These are phyloP conservation scores for Hypoxylon sp. DNA, from an alignment of 2,329 filamentous ascomycete species.

Conservation along the genomic window DNA sequence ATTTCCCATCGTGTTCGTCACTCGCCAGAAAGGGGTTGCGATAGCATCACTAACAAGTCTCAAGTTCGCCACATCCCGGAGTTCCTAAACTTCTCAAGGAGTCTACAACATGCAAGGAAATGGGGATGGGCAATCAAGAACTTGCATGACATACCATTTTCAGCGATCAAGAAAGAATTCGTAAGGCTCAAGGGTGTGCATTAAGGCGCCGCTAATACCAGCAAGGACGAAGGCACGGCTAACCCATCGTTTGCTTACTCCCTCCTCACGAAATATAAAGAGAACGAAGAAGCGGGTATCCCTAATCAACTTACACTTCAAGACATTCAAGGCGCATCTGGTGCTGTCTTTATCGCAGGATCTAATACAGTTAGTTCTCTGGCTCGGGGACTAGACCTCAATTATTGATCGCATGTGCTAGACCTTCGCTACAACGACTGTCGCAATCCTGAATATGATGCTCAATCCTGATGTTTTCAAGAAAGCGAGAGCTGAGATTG, in stretches of 20 bases:
- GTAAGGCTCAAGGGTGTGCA: too few relatives aligned
- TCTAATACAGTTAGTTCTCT: constrained; percentile 62
- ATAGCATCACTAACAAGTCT: constrained; percentile 10
- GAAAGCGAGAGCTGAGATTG: constrained; percentile 64
- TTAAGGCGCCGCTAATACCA: constrained; percentile 55
- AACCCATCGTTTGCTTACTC: constrained; percentile 43
- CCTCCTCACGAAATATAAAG: constrained; percentile 37
- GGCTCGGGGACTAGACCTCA: constrained; percentile 41
- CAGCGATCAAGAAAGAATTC: constrained; percentile 41
- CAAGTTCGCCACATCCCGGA: constrained; percentile 41
- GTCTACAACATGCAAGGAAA: constrained; percentile 40
- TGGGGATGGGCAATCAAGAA: constrained; percentile 46
- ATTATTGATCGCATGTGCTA: constrained; percentile 26
- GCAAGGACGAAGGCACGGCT: constrained; percentile 43
- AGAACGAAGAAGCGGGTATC: constrained; percentile 32
- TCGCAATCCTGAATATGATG: constrained; percentile 58
- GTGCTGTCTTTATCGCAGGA: constrained; percentile 64
- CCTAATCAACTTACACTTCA: constrained; percentile 55
- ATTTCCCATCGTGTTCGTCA: constrained; percentile 38
- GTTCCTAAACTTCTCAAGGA: constrained; percentile 42
- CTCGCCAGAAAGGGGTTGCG: neutral
- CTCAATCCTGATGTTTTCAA: constrained; percentile 61
- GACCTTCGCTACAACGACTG: constrained; percentile 43
- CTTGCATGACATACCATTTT: constrained; percentile 43
- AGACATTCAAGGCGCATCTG: constrained; percentile 66